Base-by-base conservation (phyloP, 2,329 filamentous ascomycete species). In the Claviceps quebecensis region DNA sequence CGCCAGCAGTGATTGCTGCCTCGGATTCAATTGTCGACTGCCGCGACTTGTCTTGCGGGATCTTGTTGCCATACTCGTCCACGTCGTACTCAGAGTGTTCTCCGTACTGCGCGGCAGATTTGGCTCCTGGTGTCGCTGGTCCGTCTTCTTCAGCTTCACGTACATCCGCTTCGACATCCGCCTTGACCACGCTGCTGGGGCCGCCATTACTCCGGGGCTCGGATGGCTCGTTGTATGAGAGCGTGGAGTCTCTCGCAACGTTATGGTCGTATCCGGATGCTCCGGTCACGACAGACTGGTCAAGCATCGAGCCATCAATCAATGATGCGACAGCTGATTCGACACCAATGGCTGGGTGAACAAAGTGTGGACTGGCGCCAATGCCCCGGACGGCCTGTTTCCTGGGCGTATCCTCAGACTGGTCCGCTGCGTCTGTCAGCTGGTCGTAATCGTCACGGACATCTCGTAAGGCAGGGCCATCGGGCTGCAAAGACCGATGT, bases 321-420 rank as follows among this genome's bases (percentile, higher is more conserved):
- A 97, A 72, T 16, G 90, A 96, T 7, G 91, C 91, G 11, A 97
- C 90, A 9, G 86, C 86, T 14, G 90, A 96, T 66, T 96, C 90
- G 0, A 95, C 82, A 2, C 78, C 87, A 37, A 81, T 63, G 2
- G 79, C 80, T 1, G 80, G 82, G 58, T 89, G 81, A 3, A 94
- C 76, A 61, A 88, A 84, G 57, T 87, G 76, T 2, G 88, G 84
- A 58, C 87, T 95, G 11, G 82, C 81, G 43, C 78, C 84, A 46
- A 88, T 69, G 19, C 78, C 80, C 34, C 78, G 80, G 26, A 95
- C 80, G 52, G 86, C 79, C 58, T 87, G 85, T 36, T 81, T 83
- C 22, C 81, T 74, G 36, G 78, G 72, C 45, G 80, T 69, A 46
- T 73, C 77, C 49, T 81, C 80, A 23, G 83, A 62, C 57, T 83